Evolutionary conservation across 108 stramenopile species (phyloP).

Genomic region (Nannochloropsis granulata): DNA sequence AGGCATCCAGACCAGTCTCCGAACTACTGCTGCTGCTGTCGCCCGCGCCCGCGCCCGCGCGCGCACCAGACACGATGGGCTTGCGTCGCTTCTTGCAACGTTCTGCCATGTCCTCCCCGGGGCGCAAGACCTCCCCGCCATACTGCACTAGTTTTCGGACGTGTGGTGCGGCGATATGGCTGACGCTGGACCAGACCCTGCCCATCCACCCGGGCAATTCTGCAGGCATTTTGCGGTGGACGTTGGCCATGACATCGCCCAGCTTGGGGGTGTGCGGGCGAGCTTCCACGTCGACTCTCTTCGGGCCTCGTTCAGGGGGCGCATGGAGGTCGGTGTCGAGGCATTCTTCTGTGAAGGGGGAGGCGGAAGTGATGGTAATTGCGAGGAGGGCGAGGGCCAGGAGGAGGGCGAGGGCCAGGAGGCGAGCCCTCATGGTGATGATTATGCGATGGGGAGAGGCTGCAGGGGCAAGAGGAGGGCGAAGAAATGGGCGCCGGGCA

Average conservation of each 20-base stretch:
- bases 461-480: too few species aligned
- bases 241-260: background rate
- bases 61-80: too few species aligned
- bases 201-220: background rate
- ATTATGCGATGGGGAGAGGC: too few species aligned
- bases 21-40: background rate
- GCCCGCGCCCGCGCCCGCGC: too few species aligned
- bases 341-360: background rate
- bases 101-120: background rate
- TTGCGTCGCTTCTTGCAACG: background rate
- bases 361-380: too few species aligned
- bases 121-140: background rate
- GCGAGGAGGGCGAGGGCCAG: too few species aligned
- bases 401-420: too few species aligned
- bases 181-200: background rate
- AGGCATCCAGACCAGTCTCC: background rate
- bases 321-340: background rate
- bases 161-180: background rate
- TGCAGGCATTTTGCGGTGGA: background rate
- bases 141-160: background rate
- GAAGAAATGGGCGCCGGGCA: too few species aligned
- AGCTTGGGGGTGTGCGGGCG: background rate
- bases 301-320: background rate
- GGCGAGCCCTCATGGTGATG: too few species aligned
- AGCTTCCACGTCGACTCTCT: background rate